Conservation (phyloP, 1,139 yeast genomes). For the Spencermartinsiella ligniputridi region DNA sequence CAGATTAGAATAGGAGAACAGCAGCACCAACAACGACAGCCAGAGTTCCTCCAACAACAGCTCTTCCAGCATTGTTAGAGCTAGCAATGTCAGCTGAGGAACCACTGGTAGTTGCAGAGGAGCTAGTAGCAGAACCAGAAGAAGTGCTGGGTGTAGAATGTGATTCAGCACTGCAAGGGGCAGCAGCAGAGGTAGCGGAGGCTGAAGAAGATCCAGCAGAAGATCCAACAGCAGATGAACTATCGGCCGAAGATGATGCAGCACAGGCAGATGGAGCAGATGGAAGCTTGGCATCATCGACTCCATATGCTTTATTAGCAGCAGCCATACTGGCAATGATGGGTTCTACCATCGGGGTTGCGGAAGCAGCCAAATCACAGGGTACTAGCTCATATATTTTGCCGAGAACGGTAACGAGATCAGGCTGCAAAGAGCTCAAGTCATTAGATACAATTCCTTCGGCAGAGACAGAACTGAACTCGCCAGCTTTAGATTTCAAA, state of each 20-base stretch:
- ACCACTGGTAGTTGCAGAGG: conserved; percentile 10
- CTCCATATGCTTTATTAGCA: not conserved
- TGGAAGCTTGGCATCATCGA: not conserved
- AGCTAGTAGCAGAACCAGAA: conserved; percentile 11
- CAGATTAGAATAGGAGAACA: conserved; percentile 3
- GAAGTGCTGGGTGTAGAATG: conserved; percentile 6
- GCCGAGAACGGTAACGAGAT: conserved; percentile 1
- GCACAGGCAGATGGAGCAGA: not conserved
- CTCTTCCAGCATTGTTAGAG: conserved; percentile 4
- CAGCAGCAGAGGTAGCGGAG: no score
- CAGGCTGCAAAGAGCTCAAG: conserved; percentile 9
- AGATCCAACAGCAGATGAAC: conserved; percentile 7
- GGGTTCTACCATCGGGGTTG: not conserved
- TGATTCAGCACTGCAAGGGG: conserved; percentile 8
- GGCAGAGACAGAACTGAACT: conserved; percentile 15
- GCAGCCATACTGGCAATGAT: not conserved
- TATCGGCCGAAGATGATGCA: conserved; percentile 8
- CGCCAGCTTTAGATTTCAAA: conserved; percentile 12
- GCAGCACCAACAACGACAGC: conserved; percentile 4
- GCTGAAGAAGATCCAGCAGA: conserved; percentile 12
- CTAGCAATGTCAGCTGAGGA: not conserved
- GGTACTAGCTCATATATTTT: conserved; percentile 4
- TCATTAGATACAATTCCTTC: conserved; percentile 16
- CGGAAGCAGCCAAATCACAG: conserved; percentile 4
- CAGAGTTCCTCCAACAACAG: conserved; percentile 6